phyloP scores from a whole-genome alignment of 2,329 filamentous ascomycete species.

The Setomelanomma holmii region DNA sequence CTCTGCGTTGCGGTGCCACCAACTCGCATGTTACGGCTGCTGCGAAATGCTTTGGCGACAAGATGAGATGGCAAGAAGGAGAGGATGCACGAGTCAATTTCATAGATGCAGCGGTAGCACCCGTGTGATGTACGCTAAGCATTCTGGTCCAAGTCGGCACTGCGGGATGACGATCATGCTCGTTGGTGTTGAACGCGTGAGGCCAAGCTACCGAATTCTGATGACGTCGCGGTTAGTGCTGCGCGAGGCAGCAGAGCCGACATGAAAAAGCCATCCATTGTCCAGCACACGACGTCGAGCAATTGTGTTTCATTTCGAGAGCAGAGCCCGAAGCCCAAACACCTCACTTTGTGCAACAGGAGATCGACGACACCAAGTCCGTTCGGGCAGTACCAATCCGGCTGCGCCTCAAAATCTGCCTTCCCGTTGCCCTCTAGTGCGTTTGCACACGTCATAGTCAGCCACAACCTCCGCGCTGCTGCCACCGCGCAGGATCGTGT shows the following conservation, averaged over 20 bases:
- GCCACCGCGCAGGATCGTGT: constrained; percentile 13
- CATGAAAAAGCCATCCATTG: background rate
- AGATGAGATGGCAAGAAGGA: constrained; percentile 6
- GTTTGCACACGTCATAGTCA: constrained; percentile 25
- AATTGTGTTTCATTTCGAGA: background rate
- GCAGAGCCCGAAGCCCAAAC: background rate
- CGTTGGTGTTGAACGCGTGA: constrained; percentile 8
- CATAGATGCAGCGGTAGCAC: constrained; percentile 9
- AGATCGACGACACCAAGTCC: constrained; percentile 25
- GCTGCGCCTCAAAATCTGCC: constrained; percentile 21
- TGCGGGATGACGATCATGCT: constrained; percentile 23
- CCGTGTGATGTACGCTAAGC: constrained; percentile 13
- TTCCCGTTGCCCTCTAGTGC: constrained; percentile 13
- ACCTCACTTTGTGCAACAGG: background rate
- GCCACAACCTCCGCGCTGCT: constrained; percentile 17
- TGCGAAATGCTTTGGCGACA: background rate
- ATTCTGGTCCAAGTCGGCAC: constrained; percentile 10
- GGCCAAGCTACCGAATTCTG: constrained; percentile 7
- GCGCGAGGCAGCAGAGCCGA: background rate
- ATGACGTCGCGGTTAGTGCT: constrained; percentile 23
- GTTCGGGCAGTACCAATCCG: constrained; percentile 17
- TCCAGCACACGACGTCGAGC: background rate
- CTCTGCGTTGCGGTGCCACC: background rate
- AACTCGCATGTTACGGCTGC: background rate
- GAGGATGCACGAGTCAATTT: constrained; percentile 2